Percentiles rank a stretch among this genome's conserved stretches.
These are phyloP conservation scores for Carex myosuroides DNA, from an alignment of 176 grass and related monocot genomes.

Conservation along the genomic window DNA sequence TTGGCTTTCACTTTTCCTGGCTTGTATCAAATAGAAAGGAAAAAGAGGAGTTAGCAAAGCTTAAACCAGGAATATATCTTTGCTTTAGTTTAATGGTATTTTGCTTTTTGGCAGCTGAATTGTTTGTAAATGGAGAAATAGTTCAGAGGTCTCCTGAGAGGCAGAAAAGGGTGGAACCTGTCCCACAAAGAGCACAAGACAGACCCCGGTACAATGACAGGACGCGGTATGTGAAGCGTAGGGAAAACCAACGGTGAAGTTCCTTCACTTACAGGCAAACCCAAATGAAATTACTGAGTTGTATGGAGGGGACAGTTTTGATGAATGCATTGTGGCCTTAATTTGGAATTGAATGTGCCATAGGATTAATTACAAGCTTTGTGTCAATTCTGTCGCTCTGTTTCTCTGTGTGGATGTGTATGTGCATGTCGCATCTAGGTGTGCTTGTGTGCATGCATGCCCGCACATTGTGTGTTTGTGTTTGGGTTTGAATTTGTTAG, in stretches of 20 bases:
- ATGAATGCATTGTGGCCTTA: not conserved
- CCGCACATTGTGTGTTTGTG: not conserved
- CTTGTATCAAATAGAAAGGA: not conserved
- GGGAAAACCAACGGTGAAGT: constrained; percentile 74
- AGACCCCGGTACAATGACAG: constrained; percentile 84
- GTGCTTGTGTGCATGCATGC: not conserved
- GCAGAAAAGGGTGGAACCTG: constrained; percentile 82
- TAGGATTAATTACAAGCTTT: not conserved
- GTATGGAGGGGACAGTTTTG: not conserved
- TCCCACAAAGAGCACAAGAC: constrained; percentile 86
- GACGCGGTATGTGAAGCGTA: constrained; percentile 75
- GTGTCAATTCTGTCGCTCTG: not conserved
- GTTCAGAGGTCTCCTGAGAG: constrained; percentile 86
- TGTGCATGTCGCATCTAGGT: not conserved
- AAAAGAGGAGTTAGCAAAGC: not conserved
- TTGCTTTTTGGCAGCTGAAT: constrained; percentile 59
- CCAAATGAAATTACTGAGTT: not conserved
- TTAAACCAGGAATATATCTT: not conserved
- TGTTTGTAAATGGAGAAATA: constrained; percentile 91
- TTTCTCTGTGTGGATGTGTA: not conserved
- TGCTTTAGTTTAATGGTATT: constrained; percentile 25
- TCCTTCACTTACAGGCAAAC: not conserved
- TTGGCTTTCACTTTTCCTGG: not conserved
- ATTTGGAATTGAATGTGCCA: not conserved
- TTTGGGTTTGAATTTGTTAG: not conserved